These are phyloP conservation scores for Suillus discolor DNA, from an alignment of 768 basidiomycete genomes.

Conservation along the genomic window DNA sequence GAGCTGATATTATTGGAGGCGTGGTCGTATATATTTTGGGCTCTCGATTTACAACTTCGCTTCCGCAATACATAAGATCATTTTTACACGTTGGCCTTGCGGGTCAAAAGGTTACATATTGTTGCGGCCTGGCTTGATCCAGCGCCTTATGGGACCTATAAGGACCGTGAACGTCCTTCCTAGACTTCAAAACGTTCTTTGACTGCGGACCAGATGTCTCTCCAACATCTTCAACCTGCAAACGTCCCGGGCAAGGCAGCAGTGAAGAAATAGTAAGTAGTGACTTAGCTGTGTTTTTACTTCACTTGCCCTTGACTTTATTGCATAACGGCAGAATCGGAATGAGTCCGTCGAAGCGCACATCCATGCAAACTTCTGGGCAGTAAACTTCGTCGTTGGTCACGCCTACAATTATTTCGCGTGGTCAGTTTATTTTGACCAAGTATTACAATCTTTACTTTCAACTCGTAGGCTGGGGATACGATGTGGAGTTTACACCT, in stretches of 20 bases:
- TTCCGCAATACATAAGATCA: not conserved
- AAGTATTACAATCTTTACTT: not conserved
- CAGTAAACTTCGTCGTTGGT: constrained; percentile 32
- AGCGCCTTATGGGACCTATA: not conserved
- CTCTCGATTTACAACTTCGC: not conserved
- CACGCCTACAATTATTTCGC: not conserved
- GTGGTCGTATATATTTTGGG: not conserved
- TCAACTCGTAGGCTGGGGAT: not conserved
- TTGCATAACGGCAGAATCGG: constrained; percentile 9
- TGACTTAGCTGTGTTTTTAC: not conserved
- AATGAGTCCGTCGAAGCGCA: constrained; percentile 30
- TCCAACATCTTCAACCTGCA: not conserved
- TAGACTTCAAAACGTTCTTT: not conserved
- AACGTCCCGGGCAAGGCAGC: not conserved
- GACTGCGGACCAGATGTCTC: not conserved
- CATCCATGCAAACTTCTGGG: constrained; percentile 34
- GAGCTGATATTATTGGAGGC: not conserved
- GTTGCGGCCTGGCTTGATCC: no score
- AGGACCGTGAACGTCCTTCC: not conserved
- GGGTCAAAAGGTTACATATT: not conserved
- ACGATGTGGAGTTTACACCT: not conserved
- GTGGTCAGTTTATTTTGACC: no score
- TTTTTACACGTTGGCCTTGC: not conserved
- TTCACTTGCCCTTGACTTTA: not conserved
- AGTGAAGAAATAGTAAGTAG: not conserved